phyloP scores from a whole-genome alignment of 148 eudicot genomes.

The Rhododendron ovatum region DNA sequence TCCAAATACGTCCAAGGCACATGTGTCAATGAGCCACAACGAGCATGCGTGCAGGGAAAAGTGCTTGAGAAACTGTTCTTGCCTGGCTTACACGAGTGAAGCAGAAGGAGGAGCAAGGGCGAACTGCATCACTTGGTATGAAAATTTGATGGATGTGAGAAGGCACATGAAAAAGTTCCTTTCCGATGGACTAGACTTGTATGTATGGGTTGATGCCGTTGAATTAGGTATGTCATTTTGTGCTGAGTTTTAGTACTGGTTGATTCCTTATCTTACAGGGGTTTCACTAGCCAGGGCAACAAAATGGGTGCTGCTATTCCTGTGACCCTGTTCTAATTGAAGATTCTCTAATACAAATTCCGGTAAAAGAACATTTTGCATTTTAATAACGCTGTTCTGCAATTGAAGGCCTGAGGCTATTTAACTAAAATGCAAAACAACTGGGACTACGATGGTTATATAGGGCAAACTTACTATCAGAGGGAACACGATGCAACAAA shows the following conservation, averaged over 20 bases:
- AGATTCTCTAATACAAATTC: background rate
- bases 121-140: background rate
- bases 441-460: too few species aligned
- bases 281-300: too few species aligned
- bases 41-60: background rate
- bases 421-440: too few species aligned
- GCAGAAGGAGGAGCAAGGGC: background rate
- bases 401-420: too few species aligned
- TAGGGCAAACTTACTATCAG: too few species aligned
- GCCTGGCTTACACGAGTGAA: background rate
- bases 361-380: background rate
- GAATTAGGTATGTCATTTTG: background rate
- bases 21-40: background rate
- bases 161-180: background rate
- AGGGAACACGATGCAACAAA: too few species aligned
- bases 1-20: constrained; percentile 33
- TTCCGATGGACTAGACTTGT: background rate
- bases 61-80: background rate
- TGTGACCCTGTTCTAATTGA: too few species aligned
- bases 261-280: too few species aligned
- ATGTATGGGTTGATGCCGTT: background rate
- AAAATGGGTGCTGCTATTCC: too few species aligned
- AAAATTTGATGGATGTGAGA: background rate
- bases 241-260: too few species aligned
- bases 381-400: too few species aligned